Base-by-base conservation (phyloP, 2,329 filamentous ascomycete species). In the Ceratocystis destructans region DNA sequence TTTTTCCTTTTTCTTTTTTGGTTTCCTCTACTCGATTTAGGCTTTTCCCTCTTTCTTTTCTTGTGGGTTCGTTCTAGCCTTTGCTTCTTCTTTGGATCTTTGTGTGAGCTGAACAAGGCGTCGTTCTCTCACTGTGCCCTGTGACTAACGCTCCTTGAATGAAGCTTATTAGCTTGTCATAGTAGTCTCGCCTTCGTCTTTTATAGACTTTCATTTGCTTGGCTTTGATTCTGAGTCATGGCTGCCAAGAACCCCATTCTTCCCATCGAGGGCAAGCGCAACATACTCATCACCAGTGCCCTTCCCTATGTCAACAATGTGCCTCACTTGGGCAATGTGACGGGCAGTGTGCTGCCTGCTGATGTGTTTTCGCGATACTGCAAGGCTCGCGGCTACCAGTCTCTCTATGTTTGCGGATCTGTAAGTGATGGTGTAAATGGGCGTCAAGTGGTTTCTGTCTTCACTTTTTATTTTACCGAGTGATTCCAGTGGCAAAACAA, bases 221-320 rank as follows among this genome's bases (percentile, higher is more conserved):
- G 5, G 31, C 55, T 37, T 59, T n/a, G 15, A n/a, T 25, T 50
- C 59, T 66, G 61, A 68, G 62, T 68, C 66, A 68, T 68, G 67
- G 67, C 67, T 46, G 64, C 71, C 62, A 70, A 70, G 63, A 68
- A 69, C 67, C 77, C 78, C 69, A 83, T 87, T 69, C 75, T 89
- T 70, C 88, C 88, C 70, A 76, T 84, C 72, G 78, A 84, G 74
- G 88, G 87, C 71, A 87, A 96, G 80, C 83, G 86, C 72, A 97
- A 96, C 76, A 85, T 95, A 71, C 83, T 97, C 69, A 87, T 97
- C 72, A 96, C 93, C 55, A 93, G 88, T 71, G 92, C 92, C n/a
- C 77, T 96, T 61, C 91, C 91, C 53, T 96, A 96, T 72, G 77
- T 81, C 70, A 85, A 87, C 75, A 84, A 87, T 72, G 84, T 88